phyloP scores from a whole-genome alignment of 371 early-diverging fungal genomes.

The Umbelopsis sp. region DNA sequence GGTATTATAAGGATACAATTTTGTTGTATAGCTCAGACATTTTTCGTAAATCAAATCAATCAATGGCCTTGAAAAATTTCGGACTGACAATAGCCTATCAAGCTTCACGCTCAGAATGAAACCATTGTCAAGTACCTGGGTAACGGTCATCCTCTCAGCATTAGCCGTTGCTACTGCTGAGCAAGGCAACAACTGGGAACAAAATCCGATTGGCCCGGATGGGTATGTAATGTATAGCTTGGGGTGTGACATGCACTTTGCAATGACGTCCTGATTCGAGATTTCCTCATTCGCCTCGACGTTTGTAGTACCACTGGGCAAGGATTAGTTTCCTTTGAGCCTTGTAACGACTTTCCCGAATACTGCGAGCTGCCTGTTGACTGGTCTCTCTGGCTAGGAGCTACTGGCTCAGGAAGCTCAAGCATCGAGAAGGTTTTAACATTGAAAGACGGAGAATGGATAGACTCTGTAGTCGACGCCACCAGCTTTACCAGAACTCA shows the following conservation, averaged over 20 bases:
- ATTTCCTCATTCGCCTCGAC: background rate
- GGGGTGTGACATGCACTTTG: too few relatives aligned
- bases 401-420: constrained; percentile 26
- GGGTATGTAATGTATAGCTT: background rate
- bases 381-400: constrained; percentile 42
- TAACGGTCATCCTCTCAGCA: background rate
- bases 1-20: too few relatives aligned
- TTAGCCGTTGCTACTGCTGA: background rate
- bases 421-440: background rate
- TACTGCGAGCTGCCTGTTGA: constrained; percentile 37
- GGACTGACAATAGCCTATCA: background rate
- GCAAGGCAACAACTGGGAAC: background rate
- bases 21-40: too few relatives aligned
- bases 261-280: too few relatives aligned
- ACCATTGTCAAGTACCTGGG: background rate
- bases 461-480: background rate
- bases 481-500: constrained; percentile 20
- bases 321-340: constrained; percentile 3
- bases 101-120: background rate
- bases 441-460: background rate
- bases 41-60: too few relatives aligned
- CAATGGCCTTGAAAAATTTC: too few relatives aligned
- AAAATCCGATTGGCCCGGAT: background rate
- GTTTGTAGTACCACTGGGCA: background rate
- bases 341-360: constrained; percentile 46